These are phyloP conservation scores for Aspergillus nomiae DNA, from an alignment of 2,329 filamentous ascomycete species.

Conservation along the genomic window DNA sequence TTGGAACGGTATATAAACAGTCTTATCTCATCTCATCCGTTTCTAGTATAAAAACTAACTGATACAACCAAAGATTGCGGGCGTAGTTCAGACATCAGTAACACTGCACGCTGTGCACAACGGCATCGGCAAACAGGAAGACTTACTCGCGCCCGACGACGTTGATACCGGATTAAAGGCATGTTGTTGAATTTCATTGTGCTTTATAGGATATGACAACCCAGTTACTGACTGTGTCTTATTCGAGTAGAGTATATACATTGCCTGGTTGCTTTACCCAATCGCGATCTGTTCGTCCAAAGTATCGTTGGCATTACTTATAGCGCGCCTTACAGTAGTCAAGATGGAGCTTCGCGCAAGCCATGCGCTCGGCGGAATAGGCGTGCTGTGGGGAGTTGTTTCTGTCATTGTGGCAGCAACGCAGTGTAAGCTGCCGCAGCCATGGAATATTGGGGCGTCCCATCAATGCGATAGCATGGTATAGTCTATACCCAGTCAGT, in stretches of 20 bases:
- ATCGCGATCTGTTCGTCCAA: constrained; percentile 1
- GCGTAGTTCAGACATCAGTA: not conserved
- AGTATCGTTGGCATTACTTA: not conserved
- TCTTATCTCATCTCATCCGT: no score
- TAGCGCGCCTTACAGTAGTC: not conserved
- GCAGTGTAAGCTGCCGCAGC: not conserved
- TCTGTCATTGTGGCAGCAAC: not conserved
- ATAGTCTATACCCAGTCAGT: not conserved
- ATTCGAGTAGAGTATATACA: not conserved
- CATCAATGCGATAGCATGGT: not conserved
- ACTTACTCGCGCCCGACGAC: not conserved
- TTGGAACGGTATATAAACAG: not conserved
- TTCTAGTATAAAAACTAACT: not conserved
- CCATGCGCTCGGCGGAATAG: not conserved
- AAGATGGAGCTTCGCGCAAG: not conserved
- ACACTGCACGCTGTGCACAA: not conserved
- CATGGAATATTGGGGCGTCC: not conserved
- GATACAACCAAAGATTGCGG: not conserved
- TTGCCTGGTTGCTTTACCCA: not conserved
- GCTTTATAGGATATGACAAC: no score
- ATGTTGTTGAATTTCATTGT: no score
- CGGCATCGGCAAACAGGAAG: not conserved
- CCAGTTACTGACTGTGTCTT: no score
- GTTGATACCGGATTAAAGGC: not conserved
- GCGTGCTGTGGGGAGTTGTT: not conserved